Evolutionary conservation across 2,329 filamentous ascomycete genomes (phyloP).

Genomic region (Cladosporium sphaerospermum): DNA sequence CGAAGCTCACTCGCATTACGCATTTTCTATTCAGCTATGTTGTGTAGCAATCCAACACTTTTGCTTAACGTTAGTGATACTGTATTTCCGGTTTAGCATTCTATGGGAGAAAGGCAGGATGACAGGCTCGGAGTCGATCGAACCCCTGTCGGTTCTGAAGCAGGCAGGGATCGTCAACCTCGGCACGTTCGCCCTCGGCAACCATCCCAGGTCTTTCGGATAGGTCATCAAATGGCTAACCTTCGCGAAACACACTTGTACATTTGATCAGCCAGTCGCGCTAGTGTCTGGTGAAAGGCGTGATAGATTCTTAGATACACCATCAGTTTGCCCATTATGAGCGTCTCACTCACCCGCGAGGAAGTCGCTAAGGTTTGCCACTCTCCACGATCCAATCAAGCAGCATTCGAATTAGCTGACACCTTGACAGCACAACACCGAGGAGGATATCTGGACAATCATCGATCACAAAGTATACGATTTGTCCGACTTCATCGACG

Average conservation of each 20-base stretch:
- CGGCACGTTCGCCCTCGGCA: conserved; percentile 7
- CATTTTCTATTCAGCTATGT: too few relatives aligned
- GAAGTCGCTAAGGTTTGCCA: conserved; percentile 24
- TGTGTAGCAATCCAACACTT: too few relatives aligned
- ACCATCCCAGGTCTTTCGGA: not conserved
- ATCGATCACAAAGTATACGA: conserved; percentile 86
- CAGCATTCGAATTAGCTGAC: not conserved
- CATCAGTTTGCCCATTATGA: not conserved
- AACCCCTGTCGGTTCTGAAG: too few relatives aligned
- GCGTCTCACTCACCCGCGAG: conserved; percentile 14
- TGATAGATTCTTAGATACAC: too few relatives aligned
- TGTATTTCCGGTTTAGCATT: too few relatives aligned
- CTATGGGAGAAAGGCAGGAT: too few relatives aligned
- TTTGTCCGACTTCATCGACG: conserved; percentile 75
- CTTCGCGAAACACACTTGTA: not conserved
- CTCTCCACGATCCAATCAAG: not conserved
- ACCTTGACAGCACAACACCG: conserved; percentile 56
- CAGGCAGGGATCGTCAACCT: not conserved
- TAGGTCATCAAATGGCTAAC: conserved; percentile 4
- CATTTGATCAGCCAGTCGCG: too few relatives aligned
- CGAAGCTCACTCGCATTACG: too few relatives aligned
- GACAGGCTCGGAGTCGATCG: too few relatives aligned
- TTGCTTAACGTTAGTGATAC: too few relatives aligned
- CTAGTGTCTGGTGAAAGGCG: too few relatives aligned
- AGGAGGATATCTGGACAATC: conserved; percentile 74